Base-by-base conservation (phyloP, 495 filamentous ascomycete genomes). In the Entonaema liquescens region DNA sequence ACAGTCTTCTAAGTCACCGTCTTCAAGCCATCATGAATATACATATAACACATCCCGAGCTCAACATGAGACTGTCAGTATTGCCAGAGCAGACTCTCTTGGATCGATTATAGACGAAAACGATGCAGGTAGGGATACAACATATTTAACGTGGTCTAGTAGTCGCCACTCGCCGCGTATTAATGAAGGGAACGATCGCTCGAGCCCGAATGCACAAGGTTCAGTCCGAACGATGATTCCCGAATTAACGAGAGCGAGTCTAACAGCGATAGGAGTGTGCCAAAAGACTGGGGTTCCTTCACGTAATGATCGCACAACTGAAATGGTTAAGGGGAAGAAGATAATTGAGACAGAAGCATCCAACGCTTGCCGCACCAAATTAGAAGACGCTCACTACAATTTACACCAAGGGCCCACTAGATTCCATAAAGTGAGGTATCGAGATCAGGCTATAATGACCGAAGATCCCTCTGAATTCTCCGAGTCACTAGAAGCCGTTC, bases 71-170 rank as follows among this genome's bases (percentile, higher is more conserved):
- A 38, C 61, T 8, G 28, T 13, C 11, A 49, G 53, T 5, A n/a
- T 29, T 13, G 17, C 31, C n/a, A 66, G 49, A 21, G 6, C 53
- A 26, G 15, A 44, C 13, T 28, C 31, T 2, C 38, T 29, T 26
- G 33, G 17, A 31, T 59, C 40, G 28, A 56, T 38, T n/a, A 17
- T 33, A 40, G 65, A 52, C 26, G 52, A 9, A 25, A 61, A 65
- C 13, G 52, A 57, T 2, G 55, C 71, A 13, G 52, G 55, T 33
- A 68, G 53, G 49, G 61, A 65, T 17, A 79, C 72, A 13, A 75
- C 65, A 44, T 77, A 70, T 53, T 73, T 77, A 19, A 77, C 75
- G 9, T 79, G 78, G 79, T 75, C 78, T 6, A 77, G 31, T 21
- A 76, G 70, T 59, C 59, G 74, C 3, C 31, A 68, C 3, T 70